Evolutionary conservation across 495 filamentous ascomycete species (phyloP).

Genomic region (Annulohypoxylon moriforme): DNA sequence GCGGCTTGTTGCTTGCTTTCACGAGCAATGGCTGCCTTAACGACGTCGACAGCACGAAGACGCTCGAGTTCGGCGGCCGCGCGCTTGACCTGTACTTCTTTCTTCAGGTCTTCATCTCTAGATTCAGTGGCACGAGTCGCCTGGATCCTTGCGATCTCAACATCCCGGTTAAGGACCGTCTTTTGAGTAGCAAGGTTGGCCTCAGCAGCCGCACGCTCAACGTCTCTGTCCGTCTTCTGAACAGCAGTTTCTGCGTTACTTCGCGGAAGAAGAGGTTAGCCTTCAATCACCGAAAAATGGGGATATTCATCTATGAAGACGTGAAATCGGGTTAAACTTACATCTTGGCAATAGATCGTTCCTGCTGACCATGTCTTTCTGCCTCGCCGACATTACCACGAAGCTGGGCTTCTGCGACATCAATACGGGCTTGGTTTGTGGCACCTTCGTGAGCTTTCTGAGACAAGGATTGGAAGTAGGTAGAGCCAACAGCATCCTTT

Average conservation of each 20-base stretch:
- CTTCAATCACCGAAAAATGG: not conserved
- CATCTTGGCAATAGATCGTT: constrained; percentile 84
- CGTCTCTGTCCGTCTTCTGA: constrained; percentile 82
- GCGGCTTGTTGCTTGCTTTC: constrained; percentile 80
- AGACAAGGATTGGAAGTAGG: constrained; percentile 81
- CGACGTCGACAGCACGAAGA: constrained; percentile 78
- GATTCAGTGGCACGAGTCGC: constrained; percentile 76
- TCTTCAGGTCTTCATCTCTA: constrained; percentile 79
- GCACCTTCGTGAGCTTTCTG: constrained; percentile 87
- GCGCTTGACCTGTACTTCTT: constrained; percentile 76
- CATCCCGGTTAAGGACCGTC: constrained; percentile 74
- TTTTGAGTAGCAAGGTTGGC: constrained; percentile 75
- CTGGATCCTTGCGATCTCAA: constrained; percentile 76
- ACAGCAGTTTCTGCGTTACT: constrained; percentile 79
- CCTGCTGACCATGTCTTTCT: constrained; percentile 78
- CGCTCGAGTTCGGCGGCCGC: constrained; percentile 83
- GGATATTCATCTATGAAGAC: not conserved
- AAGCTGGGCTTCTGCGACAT: constrained; percentile 83
- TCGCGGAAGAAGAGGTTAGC: not conserved
- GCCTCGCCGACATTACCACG: constrained; percentile 83
- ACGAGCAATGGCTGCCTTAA: constrained; percentile 76
- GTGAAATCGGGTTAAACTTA: constrained; percentile 9
- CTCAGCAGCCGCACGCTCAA: constrained; percentile 81
- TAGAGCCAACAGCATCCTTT: constrained; percentile 77
- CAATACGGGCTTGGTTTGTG: constrained; percentile 79